Evolutionary conservation across 2,329 filamentous ascomycete species (phyloP), one percentile per base, ranked within the genome.

Genomic region (Aspergillus melleus): DNA sequence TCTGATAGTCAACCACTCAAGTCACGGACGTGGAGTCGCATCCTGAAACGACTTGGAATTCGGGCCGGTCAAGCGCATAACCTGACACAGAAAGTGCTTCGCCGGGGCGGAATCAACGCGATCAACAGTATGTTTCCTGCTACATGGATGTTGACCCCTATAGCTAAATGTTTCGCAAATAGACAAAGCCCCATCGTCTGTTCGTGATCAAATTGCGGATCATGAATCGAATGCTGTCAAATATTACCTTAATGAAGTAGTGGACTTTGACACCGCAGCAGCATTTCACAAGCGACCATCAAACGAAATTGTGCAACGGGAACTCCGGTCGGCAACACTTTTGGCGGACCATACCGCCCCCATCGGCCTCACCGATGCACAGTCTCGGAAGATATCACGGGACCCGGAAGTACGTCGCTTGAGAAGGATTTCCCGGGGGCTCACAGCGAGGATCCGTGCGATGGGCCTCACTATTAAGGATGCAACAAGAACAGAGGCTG

Each of bases 191-290:
- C 61, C 50, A 19, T 57, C 60, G 10, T 69, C 58, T 30, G 59
- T 69, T 60, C 52, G 50, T 42, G 63, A 68, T 62, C 58, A 69
- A 54, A 57, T 68, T 58, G 52, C 61, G 29, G 55, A 67, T 46
- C 54, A 69, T 55, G 54, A 67, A 26, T 65, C 57, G 1, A 66
- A 65, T 52, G 52, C 61, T 14, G 52, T 69, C n/a, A 63, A 61
- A 61, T 68, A 67, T 55, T 69, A 70, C 46, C 56, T 70, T 3
- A 64, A 63, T 54, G 19, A 60, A 47, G 52, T 62, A 12, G 58
- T 69, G 2, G 57, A 61, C 11, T 65, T 65, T 55, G 49, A 67
- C 26, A 62, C 61, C 1, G 55, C 60, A 19, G 62, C 61, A 19
- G 55, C 52, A n/a, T 68, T 63, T 54, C 51, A 65, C 46, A 46